phyloP scores from a whole-genome alignment of 805 yeast genomes.

The Saturnispora saitoi region DNA sequence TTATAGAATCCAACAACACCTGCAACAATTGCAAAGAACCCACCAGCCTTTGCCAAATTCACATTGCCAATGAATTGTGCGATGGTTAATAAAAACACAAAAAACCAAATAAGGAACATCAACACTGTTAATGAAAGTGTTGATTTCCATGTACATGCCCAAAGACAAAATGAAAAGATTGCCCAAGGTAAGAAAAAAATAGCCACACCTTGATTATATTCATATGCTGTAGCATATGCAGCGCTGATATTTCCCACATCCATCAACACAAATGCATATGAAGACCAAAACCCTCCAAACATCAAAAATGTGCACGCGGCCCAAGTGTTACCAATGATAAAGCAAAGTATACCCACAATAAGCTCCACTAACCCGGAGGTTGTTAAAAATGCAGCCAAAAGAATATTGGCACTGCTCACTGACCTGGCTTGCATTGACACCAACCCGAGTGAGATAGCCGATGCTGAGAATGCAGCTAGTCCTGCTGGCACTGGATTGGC shows the following conservation, averaged over 20 bases:
- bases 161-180: constrained; percentile 38
- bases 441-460: constrained; percentile 41
- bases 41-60: constrained; percentile 36
- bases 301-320: constrained; percentile 44
- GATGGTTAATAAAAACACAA: constrained; percentile 38
- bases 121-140: constrained; percentile 34
- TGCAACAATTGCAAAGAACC: constrained; percentile 37
- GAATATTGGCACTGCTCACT: constrained; percentile 34
- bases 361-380: constrained; percentile 44
- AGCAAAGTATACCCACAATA: constrained; percentile 44
- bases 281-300: constrained; percentile 50
- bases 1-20: constrained; percentile 39
- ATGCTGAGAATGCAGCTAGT: constrained; percentile 38
- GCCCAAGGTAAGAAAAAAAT: constrained; percentile 45
- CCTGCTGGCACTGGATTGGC: constrained; percentile 51
- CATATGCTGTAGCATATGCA: constrained; percentile 31
- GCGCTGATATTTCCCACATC: constrained; percentile 35
- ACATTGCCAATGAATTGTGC: constrained; percentile 33
- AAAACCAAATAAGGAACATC: constrained; percentile 37
- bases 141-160: constrained; percentile 41
- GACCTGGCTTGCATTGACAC: constrained; percentile 38
- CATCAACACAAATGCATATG: constrained; percentile 39
- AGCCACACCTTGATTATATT: constrained; percentile 38
- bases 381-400: constrained; percentile 39
- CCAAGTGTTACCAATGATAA: constrained; percentile 45